These are phyloP conservation scores for Articulospora tetracladia DNA, from an alignment of 495 filamentous ascomycete genomes.

Conservation along the genomic window DNA sequence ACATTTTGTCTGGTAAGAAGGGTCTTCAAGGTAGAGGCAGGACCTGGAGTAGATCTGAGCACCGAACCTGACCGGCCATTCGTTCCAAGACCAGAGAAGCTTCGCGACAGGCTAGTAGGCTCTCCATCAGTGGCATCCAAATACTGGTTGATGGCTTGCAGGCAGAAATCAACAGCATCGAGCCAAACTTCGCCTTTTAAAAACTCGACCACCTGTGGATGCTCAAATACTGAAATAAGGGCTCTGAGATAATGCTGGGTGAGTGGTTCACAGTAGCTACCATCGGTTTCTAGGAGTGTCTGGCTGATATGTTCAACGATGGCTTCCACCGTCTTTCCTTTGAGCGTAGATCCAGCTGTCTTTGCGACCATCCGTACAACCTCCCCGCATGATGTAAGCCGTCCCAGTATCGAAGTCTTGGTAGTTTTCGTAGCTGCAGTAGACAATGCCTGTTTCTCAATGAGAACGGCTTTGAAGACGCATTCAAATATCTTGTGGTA, in stretches of 20 bases:
- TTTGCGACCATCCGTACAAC: constrained; percentile 68
- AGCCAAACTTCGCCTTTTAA: constrained; percentile 66
- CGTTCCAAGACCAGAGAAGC: constrained; percentile 14
- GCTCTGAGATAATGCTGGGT: constrained; percentile 75
- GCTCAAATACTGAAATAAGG: constrained; percentile 62
- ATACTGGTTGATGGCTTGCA: constrained; percentile 44
- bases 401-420: constrained; percentile 42
- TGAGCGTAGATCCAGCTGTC: constrained; percentile 62
- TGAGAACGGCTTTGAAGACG: constrained; percentile 64
- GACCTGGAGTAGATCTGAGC: constrained; percentile 7
- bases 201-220: constrained; percentile 74
- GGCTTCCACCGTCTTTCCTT: constrained; percentile 69
- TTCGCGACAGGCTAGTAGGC: constrained; percentile 6
- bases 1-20: constrained; percentile 16
- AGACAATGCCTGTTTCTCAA: constrained; percentile 63
- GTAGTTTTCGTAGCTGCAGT: constrained; percentile 46
- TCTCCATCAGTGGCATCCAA: constrained; percentile 26
- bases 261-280: constrained; percentile 67
- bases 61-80: constrained; percentile 12
- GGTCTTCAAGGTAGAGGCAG: constrained; percentile 1
- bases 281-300: constrained; percentile 58
- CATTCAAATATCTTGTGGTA: constrained; percentile 81
- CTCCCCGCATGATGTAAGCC: constrained; percentile 67
- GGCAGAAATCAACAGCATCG: constrained; percentile 62
- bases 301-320: constrained; percentile 80